These are phyloP conservation scores for Backusella parvicylindrica DNA, from an alignment of 192 early-diverging fungal species.

Conservation along the genomic window DNA sequence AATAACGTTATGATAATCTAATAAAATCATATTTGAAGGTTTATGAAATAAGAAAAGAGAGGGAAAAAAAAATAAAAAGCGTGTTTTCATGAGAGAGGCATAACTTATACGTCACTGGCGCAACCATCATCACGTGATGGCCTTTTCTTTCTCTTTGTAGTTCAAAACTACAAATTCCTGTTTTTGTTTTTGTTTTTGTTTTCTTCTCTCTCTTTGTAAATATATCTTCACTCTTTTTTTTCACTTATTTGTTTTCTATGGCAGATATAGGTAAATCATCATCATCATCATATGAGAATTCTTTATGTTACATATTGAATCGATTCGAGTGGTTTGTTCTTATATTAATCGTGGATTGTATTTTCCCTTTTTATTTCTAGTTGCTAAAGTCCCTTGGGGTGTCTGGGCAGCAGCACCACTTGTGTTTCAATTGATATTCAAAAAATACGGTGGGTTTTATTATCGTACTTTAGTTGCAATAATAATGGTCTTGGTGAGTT, in stretches of 20 bases:
- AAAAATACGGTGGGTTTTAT: conserved; percentile 8
- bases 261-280: not conserved
- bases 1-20: conserved; percentile 63
- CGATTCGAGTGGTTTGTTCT: not conserved
- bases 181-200: not conserved
- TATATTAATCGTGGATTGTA: too few relatives aligned
- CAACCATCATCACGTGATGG: too few relatives aligned
- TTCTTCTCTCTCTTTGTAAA: not conserved
- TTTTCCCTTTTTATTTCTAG: not conserved
- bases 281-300: not conserved
- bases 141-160: not conserved
- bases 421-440: conserved; percentile 12
- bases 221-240: not conserved
- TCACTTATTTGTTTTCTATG: not conserved
- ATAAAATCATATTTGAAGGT: conserved; percentile 47
- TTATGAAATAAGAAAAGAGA: not conserved
- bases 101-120: not conserved
- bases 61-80: not conserved
- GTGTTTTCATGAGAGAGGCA: too few relatives aligned
- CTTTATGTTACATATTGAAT: not conserved
- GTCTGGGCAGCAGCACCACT: conserved; percentile 9
- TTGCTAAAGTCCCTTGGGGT: not conserved
- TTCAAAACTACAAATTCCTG: not conserved
- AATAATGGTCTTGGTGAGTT: not conserved
- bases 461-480: conserved; percentile 1